Conservation (phyloP, 331 rosid species). For the Cydonia oblonga region DNA sequence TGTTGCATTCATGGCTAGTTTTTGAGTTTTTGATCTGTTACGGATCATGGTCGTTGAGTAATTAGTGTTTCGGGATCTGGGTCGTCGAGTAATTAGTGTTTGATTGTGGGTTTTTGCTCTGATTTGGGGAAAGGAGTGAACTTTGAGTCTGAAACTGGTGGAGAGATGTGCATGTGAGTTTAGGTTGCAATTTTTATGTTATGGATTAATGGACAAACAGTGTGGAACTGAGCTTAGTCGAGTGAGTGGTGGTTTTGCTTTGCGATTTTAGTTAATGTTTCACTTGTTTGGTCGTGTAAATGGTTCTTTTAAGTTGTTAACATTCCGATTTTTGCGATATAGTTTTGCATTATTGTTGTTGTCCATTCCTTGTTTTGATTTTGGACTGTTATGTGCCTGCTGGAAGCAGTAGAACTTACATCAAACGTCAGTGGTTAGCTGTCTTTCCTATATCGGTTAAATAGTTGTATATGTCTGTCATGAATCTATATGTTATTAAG, state of each 20-base stretch:
- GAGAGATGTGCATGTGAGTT: constrained; percentile 16
- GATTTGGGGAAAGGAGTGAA: constrained; percentile 25
- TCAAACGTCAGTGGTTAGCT: background rate
- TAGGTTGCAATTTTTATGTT: constrained; percentile 30
- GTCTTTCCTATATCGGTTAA: background rate
- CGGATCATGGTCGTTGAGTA: constrained; percentile 36
- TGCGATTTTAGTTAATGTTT: constrained; percentile 6
- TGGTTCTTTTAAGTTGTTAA: constrained; percentile 8
- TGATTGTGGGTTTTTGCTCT: constrained; percentile 28
- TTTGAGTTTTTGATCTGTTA: constrained; percentile 42
- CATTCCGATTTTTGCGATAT: constrained; percentile 1
- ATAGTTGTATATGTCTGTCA: background rate
- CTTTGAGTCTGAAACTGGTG: constrained; percentile 21
- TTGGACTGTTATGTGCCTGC: constrained; percentile 5
- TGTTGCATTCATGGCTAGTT: constrained; percentile 56
- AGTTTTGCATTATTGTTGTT: constrained; percentile 16
- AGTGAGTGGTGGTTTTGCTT: constrained; percentile 19
- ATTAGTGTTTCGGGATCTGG: constrained; percentile 17
- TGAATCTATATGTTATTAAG: background rate
- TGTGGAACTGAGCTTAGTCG: constrained; percentile 28
- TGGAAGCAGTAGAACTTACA: constrained; percentile 1
- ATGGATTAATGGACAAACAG: constrained; percentile 20
- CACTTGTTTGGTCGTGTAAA: constrained; percentile 9
- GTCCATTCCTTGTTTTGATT: background rate
- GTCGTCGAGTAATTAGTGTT: constrained; percentile 32